Evolutionary conservation across 2,329 filamentous ascomycete species (phyloP), one percentile per base, ranked within the genome.

Genomic region (Leptographium radiaticola): DNA sequence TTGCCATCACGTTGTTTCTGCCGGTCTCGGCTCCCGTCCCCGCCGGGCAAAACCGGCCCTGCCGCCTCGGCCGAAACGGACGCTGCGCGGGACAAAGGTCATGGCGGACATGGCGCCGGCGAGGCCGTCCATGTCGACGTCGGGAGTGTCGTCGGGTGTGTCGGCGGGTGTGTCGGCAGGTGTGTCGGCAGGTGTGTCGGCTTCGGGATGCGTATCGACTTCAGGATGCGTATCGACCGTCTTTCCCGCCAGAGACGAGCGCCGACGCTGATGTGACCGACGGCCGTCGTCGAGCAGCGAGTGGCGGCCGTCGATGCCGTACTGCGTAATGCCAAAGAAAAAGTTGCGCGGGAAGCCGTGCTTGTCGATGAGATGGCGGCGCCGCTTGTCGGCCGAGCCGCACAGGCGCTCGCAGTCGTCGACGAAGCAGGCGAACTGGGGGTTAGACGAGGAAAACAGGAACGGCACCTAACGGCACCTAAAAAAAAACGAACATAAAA

Each of bases 281-380:
- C 71, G 68, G 12, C 70, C 67, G n/a, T 83, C 77, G 49, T 80
- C 73, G 13, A 97, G 73, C 69, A 98, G 81, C 18, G 89, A 95
- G 45, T 75, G 82, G 51, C 87, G 80, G 49, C 84, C 84, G 63
- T 96, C 91, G 57, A 96, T 87, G n/a, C 93, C 93, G 57, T 88
- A 82, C 59, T 89, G 87, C 3, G 94, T 85, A 52, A 97, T 80
- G 50, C 82, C 81, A 62, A 94, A 95, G 68, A 94, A 91, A 69
- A 89, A 95, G 62, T 87, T 86, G 65, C 80, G 82, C 12, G 90
- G 91, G 64, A 93, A 98, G 70, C 84, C 78, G 68, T 98, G 93
- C 70, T 95, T 96, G 72, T 95, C 90, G 60, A 95, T 88, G 59
- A 95, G 75, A 72, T 98, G 91, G 66, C 88, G 80, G 38, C 87